phyloP scores from a whole-genome alignment of 139 green algal genomes.

The Closterium sp. region DNA sequence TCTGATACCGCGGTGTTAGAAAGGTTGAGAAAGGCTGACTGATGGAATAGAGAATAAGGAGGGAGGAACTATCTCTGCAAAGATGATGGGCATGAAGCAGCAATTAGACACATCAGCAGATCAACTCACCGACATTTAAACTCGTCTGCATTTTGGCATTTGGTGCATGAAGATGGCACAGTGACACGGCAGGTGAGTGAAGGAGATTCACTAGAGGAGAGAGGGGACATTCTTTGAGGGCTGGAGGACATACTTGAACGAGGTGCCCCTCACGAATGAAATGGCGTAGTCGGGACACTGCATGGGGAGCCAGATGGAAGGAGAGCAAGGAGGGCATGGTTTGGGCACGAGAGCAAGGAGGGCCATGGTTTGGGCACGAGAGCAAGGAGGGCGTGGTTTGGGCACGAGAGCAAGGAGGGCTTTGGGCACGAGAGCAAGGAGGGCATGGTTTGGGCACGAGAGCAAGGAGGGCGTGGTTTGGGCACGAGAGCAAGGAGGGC shows the following conservation, averaged over 20 bases:
- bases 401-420: background rate
- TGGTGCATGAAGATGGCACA: background rate
- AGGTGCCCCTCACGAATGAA: constrained; percentile 13
- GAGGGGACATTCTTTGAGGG: background rate
- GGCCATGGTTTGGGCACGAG: background rate
- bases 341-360: too few species aligned
- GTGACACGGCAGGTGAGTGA: background rate
- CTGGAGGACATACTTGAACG: background rate
- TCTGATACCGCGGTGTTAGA: too few species aligned
- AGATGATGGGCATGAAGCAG: too few species aligned
- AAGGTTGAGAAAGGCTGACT: too few species aligned
- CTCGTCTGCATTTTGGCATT: too few species aligned
- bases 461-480: background rate
- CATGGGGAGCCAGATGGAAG: background rate
- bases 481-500: background rate
- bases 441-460: background rate
- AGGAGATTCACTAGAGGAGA: background rate
- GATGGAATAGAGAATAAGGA: too few species aligned
- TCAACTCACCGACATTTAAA: too few species aligned
- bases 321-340: background rate
- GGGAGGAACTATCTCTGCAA: too few species aligned
- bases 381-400: background rate
- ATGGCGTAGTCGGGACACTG: constrained; percentile 41
- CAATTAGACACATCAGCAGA: too few species aligned
- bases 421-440: background rate